Conservation (phyloP, 2,329 filamentous ascomycete species). For the Paraphaeosphaeria minitans region DNA sequence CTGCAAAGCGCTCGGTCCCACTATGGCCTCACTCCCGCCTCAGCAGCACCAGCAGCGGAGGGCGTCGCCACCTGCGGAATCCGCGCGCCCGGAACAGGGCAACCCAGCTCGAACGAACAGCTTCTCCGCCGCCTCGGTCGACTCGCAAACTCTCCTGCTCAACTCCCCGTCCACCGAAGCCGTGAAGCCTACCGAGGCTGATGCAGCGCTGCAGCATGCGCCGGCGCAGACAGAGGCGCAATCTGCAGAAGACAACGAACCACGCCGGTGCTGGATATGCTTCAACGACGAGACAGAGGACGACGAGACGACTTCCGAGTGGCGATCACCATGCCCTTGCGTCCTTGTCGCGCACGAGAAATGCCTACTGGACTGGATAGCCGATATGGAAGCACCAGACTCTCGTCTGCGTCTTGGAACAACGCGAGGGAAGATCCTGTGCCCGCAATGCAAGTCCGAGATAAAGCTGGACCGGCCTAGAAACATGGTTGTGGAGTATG, state of each 20-base stretch:
- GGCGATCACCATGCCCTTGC: conserved; percentile 90
- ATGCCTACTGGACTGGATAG: conserved; percentile 89
- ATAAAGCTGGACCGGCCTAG: conserved; percentile 77
- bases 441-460: conserved; percentile 85
- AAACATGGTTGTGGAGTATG: conserved; percentile 72
- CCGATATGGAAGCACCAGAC: conserved; percentile 76
- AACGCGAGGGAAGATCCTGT: conserved; percentile 67
- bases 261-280: conserved; percentile 71
- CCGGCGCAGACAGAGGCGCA: conserved; percentile 15
- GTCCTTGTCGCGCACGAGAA: conserved; percentile 88
- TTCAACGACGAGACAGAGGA: conserved; percentile 70
- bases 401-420: conserved; percentile 55
- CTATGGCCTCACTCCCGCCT: conserved; percentile 52
- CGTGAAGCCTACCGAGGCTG: conserved; percentile 17
- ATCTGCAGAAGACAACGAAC: conserved; percentile 40
- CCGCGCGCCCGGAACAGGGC: conserved; percentile 25
- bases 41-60: conserved; percentile 44
- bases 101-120: conserved; percentile 38
- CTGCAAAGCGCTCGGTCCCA: not conserved
- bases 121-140: conserved; percentile 49
- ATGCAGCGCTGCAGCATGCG: conserved; percentile 22
- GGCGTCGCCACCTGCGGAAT: conserved; percentile 28
- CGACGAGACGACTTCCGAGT: conserved; percentile 64
- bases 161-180: conserved; percentile 37
- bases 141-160: conserved; percentile 54